Evolutionary conservation across 495 filamentous ascomycete genomes (phyloP).

Genomic region (Penicillium arizonense): DNA sequence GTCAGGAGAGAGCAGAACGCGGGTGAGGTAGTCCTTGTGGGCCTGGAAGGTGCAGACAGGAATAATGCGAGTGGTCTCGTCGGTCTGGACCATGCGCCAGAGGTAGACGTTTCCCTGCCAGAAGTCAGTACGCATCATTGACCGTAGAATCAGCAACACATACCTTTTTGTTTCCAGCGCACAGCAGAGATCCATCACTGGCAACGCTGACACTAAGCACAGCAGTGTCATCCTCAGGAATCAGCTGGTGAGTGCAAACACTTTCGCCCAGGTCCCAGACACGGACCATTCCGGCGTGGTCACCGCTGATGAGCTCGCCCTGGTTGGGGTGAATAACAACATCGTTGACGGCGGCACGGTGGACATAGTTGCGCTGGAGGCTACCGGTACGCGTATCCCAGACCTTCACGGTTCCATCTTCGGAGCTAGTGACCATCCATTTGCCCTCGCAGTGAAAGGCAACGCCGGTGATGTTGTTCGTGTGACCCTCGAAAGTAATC

Average conservation of each 20-base stretch:
- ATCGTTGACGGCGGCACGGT: constrained; percentile 87
- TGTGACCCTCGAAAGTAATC: constrained; percentile 92
- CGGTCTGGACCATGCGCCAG: constrained; percentile 84
- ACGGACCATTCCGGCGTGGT: constrained; percentile 87
- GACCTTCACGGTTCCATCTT: constrained; percentile 97
- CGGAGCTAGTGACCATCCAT: constrained; percentile 99
- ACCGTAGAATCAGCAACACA: background rate
- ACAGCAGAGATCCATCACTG: constrained; percentile 90
- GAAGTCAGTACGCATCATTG: background rate
- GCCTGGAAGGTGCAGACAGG: constrained; percentile 91
- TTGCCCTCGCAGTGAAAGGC: constrained; percentile 98
- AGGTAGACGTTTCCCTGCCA: constrained; percentile 90
- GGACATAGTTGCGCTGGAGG: constrained; percentile 88
- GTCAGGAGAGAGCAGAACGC: constrained; percentile 92
- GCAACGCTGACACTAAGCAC: constrained; percentile 94
- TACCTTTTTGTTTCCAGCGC: constrained; percentile 91
- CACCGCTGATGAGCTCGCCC: constrained; percentile 94
- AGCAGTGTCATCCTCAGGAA: constrained; percentile 91
- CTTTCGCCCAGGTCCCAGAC: constrained; percentile 98
- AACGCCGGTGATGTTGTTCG: constrained; percentile 90
- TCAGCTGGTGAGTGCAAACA: constrained; percentile 92
- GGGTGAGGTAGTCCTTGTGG: constrained; percentile 90
- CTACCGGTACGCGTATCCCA: constrained; percentile 92
- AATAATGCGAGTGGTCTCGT: constrained; percentile 81
- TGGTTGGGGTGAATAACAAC: constrained; percentile 96